phyloP scores from a whole-genome alignment of 169 alveolate species.

The Perkinsus marinus region DNA sequence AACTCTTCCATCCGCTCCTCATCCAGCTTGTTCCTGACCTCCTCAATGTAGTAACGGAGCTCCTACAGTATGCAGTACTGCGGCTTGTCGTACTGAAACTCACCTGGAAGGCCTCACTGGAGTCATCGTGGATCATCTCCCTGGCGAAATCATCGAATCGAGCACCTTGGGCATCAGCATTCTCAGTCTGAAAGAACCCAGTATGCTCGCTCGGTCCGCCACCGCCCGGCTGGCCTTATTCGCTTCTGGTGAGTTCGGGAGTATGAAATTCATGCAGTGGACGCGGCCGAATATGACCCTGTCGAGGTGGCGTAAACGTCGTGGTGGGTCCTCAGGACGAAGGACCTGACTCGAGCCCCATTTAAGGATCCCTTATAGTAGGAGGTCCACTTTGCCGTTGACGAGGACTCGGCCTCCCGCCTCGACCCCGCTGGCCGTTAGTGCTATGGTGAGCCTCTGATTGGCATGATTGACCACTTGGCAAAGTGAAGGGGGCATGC shows the following conservation, averaged over 20 bases:
- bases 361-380: background rate
- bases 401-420: background rate
- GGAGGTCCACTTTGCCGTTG: background rate
- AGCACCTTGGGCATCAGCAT: background rate
- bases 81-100: background rate
- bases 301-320: background rate
- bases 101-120: background rate
- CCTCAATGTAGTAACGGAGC: background rate
- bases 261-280: background rate
- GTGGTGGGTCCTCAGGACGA: background rate
- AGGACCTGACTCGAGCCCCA: background rate
- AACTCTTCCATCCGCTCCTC: background rate
- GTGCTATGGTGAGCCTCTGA: background rate
- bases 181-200: background rate
- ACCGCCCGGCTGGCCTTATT: background rate
- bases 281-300: slow-evolving; percentile 2
- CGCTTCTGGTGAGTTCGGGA: background rate
- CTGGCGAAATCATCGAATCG: background rate
- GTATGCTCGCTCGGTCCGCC: no score
- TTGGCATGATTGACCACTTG: background rate
- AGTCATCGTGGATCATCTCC: background rate
- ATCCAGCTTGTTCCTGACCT: background rate
- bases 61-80: background rate
- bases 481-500: background rate
- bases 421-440: background rate